Evolutionary conservation across 2,329 filamentous ascomycete species (phyloP).

Genomic region (Sporothrix pallida): DNA sequence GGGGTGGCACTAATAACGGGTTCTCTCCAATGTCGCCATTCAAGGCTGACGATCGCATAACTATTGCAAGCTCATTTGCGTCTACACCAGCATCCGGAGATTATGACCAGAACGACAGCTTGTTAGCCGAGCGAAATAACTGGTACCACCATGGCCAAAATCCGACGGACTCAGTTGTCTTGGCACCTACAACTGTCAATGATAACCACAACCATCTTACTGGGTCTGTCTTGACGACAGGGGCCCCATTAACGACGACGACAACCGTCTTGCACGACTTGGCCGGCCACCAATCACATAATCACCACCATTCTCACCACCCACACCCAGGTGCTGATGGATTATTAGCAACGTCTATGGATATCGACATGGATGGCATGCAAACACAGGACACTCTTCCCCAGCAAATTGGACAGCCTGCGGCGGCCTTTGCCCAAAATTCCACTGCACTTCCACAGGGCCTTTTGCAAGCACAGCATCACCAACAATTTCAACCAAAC

Average conservation of each 20-base stretch:
- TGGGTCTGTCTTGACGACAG: not conserved
- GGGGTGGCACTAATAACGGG: not conserved
- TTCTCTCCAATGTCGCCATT: constrained; percentile 28
- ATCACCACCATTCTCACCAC: constrained; percentile 16
- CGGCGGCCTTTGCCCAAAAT: not conserved
- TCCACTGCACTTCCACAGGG: not conserved
- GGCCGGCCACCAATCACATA: not conserved
- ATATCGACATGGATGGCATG: constrained; percentile 28
- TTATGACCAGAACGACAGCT: constrained; percentile 3
- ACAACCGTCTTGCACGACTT: not conserved
- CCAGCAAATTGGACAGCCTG: too few relatives aligned
- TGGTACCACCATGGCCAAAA: constrained; percentile 29
- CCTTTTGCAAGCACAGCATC: not conserved
- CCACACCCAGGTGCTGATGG: not conserved
- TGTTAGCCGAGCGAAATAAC: constrained; percentile 22
- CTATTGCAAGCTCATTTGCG: constrained; percentile 26
- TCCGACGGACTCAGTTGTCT: not conserved
- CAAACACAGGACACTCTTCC: not conserved
- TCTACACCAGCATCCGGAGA: constrained; percentile 27
- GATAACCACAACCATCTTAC: not conserved
- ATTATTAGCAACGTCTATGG: constrained; percentile 14
- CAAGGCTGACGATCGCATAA: constrained; percentile 16
- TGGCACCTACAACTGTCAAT: constrained; percentile 25
- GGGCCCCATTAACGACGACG: not conserved
- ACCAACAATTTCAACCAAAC: not conserved